phyloP scores from a whole-genome alignment of 2,329 filamentous ascomycete genomes.

The Pleoardoris graminearum region DNA sequence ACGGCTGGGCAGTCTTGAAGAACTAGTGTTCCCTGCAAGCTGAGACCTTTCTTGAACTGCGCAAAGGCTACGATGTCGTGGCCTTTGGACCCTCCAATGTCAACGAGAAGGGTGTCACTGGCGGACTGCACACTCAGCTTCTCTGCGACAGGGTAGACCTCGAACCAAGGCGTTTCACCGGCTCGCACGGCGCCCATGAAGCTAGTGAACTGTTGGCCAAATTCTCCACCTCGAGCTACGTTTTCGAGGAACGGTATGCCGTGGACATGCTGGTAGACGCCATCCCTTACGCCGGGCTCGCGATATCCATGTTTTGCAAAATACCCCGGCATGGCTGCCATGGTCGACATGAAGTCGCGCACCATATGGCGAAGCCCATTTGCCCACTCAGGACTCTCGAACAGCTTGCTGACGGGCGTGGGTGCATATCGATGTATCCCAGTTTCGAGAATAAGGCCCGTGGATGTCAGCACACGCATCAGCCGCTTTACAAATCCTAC shows the following conservation, averaged over 20 bases:
- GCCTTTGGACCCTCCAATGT: neutral
- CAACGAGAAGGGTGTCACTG: neutral
- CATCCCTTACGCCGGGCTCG: neutral
- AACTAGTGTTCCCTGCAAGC: neutral
- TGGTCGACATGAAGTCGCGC: neutral
- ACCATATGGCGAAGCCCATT: neutral
- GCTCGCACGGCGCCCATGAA: constrained; percentile 1
- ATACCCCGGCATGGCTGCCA: neutral
- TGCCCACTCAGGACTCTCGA: neutral
- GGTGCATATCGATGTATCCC: neutral
- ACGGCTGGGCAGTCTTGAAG: neutral
- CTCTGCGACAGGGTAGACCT: neutral
- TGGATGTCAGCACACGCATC: constrained; percentile 3
- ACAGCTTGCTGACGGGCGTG: constrained; percentile 3
- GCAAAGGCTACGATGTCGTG: neutral
- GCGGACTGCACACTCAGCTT: neutral
- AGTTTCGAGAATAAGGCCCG: neutral
- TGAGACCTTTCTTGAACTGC: neutral
- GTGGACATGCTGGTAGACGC: neutral
- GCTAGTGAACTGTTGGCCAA: neutral
- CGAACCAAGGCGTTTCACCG: neutral
- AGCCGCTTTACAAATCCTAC: neutral
- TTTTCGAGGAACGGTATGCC: neutral
- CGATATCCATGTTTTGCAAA: neutral
- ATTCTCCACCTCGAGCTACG: neutral